phyloP scores from a whole-genome alignment of 331 rosid genomes.

The Rosa hybrid region DNA sequence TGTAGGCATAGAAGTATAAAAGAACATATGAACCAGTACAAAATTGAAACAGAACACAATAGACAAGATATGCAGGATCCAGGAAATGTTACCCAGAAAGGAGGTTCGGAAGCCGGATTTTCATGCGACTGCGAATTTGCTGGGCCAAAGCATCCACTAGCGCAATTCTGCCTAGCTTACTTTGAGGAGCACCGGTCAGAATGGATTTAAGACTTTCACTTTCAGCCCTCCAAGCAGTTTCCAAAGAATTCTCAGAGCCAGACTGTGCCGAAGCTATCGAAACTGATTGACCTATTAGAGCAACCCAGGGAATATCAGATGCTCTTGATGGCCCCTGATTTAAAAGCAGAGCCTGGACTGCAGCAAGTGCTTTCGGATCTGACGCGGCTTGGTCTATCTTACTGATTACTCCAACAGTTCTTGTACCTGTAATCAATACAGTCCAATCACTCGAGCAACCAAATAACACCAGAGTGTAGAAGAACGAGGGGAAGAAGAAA shows the following conservation, averaged over 20 bases:
- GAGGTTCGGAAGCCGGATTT: constrained; percentile 85
- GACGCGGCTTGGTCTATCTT: constrained; percentile 93
- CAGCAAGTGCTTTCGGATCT: constrained; percentile 89
- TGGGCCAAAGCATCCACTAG: constrained; percentile 92
- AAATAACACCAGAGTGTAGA: not conserved
- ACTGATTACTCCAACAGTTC: constrained; percentile 90
- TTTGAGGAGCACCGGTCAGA: constrained; percentile 90
- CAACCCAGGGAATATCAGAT: constrained; percentile 93
- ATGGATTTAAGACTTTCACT: constrained; percentile 94
- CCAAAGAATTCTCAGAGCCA: constrained; percentile 85
- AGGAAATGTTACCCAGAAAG: constrained; percentile 71
- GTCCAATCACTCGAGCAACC: constrained; percentile 1
- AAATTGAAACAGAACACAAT: not conserved
- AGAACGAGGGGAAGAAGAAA: not conserved
- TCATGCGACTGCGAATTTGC: constrained; percentile 87
- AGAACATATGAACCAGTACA: not conserved
- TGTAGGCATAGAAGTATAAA: not conserved
- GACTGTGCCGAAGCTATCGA: constrained; percentile 89
- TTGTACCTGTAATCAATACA: constrained; percentile 62
- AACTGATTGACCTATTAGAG: constrained; percentile 96
- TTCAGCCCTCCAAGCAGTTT: constrained; percentile 98
- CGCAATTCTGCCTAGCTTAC: constrained; percentile 95
- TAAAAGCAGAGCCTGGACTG: constrained; percentile 86
- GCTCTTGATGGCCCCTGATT: constrained; percentile 93
- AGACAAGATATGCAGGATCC: not conserved